Conservation (phyloP, 1,284 basidiomycete genomes). For the Pseudozyma hubeiensis region DNA sequence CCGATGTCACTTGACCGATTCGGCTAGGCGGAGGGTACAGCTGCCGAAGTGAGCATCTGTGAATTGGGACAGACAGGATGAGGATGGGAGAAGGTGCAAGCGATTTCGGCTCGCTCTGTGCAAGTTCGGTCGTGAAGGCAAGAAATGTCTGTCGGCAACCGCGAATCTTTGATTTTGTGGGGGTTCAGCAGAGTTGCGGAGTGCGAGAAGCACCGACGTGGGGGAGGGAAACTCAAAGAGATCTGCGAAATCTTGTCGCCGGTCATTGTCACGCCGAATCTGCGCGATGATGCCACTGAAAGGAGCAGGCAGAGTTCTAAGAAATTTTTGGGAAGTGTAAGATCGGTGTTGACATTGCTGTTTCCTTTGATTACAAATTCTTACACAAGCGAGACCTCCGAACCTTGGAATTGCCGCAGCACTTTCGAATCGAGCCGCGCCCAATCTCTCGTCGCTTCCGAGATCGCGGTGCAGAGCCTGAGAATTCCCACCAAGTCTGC, state of each 20-base stretch:
- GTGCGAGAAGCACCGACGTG: background rate
- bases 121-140: constrained; percentile 6
- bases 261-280: constrained; percentile 9
- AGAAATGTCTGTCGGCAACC: background rate
- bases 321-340: constrained; percentile 2
- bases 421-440: constrained; percentile 1
- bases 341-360: background rate
- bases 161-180: background rate
- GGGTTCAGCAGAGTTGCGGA: constrained; percentile 7
- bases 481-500: background rate
- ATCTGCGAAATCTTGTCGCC: constrained; percentile 8
- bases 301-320: background rate
- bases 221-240: background rate
- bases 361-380: constrained; percentile 9
- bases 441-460: background rate
- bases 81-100: background rate
- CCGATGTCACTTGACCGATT: background rate
- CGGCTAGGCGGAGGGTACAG: constrained; percentile 6
- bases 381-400: constrained; percentile 1
- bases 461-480: background rate
- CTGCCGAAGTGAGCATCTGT: background rate
- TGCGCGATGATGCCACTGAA: constrained; percentile 16
- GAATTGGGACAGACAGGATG: background rate
- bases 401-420: constrained; percentile 48
- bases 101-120: constrained; percentile 8